Evolutionary conservation across 768 basidiomycete species (phyloP).

Genomic region (Filobasidium floriforme): DNA sequence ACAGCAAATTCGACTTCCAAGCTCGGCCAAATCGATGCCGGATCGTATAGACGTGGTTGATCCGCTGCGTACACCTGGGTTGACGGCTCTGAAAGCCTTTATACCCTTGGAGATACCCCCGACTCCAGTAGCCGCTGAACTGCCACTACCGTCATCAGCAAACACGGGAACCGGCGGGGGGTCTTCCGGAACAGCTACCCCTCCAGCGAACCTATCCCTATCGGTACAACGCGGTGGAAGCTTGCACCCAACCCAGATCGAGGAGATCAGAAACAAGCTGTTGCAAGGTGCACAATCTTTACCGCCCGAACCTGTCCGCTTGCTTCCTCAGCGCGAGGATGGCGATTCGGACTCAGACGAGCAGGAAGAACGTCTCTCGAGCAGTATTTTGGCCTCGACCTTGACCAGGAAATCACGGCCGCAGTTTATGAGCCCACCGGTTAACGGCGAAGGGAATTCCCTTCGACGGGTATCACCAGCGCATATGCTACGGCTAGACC

Average conservation of each 20-base stretch:
- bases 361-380: background rate
- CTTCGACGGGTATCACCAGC: background rate
- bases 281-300: background rate
- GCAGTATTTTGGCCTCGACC: background rate
- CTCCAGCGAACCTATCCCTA: background rate
- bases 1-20: background rate
- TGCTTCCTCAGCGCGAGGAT: slow-evolving; percentile 3
- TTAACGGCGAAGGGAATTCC: background rate
- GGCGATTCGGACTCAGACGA: slow-evolving; percentile 5
- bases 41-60: background rate
- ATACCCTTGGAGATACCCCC: background rate
- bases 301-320: background rate
- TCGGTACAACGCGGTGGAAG: background rate
- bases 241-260: background rate
- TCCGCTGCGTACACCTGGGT: background rate
- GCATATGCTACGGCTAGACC: background rate
- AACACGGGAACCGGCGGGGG: background rate
- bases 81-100: background rate
- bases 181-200: background rate
- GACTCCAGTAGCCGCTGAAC: background rate
- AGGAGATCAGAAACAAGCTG: slow-evolving; percentile 4
- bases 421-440: background rate
- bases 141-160: background rate
- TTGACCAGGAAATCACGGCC: slow-evolving; percentile 1
- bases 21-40: slow-evolving; percentile 4